A percentile compares a stretch with the other conserved stretches of the same genome.
Conservation (phyloP, 2,329 filamentous ascomycete species). For the Alternaria arborescens region DNA sequence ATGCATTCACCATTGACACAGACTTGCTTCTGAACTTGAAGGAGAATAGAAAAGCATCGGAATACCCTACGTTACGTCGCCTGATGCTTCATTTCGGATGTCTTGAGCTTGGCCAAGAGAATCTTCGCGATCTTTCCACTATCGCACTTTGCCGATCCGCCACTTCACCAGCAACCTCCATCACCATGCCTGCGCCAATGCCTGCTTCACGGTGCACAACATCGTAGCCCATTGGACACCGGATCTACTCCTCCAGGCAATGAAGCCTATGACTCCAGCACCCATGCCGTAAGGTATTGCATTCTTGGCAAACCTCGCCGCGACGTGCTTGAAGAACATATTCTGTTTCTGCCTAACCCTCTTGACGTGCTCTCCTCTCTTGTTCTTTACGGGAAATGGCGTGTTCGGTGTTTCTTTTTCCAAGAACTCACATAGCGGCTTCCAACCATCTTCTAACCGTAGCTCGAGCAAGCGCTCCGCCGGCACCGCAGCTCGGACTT, state of each 20-base stretch:
- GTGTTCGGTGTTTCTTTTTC: slow-evolving; percentile 27
- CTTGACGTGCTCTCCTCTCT: slow-evolving; percentile 14
- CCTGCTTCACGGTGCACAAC: background rate
- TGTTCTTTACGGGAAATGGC: slow-evolving; percentile 25
- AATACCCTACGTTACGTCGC: background rate
- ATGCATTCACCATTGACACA: background rate
- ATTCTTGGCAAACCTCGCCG: background rate
- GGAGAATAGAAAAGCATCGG: background rate
- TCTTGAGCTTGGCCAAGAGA: background rate
- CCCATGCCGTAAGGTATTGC: background rate
- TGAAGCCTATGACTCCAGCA: background rate
- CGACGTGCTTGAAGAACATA: slow-evolving; percentile 15
- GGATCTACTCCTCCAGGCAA: slow-evolving; percentile 4
- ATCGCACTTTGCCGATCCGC: background rate
- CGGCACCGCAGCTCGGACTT: slow-evolving; percentile 26
- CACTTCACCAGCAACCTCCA: background rate
- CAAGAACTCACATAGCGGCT: slow-evolving; percentile 36
- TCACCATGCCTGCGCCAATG: background rate
- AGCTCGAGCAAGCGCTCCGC: slow-evolving; percentile 31
- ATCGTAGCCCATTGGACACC: background rate
- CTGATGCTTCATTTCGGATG: background rate
- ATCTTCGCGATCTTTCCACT: slow-evolving; percentile 3
- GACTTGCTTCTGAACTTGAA: background rate
- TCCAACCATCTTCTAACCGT: slow-evolving; percentile 30
- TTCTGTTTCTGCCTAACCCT: slow-evolving; percentile 12